Evolutionary conservation across 805 yeast genomes (phyloP), one percentile per base, ranked within the genome.

Genomic region (Metschnikowia orientalis): DNA sequence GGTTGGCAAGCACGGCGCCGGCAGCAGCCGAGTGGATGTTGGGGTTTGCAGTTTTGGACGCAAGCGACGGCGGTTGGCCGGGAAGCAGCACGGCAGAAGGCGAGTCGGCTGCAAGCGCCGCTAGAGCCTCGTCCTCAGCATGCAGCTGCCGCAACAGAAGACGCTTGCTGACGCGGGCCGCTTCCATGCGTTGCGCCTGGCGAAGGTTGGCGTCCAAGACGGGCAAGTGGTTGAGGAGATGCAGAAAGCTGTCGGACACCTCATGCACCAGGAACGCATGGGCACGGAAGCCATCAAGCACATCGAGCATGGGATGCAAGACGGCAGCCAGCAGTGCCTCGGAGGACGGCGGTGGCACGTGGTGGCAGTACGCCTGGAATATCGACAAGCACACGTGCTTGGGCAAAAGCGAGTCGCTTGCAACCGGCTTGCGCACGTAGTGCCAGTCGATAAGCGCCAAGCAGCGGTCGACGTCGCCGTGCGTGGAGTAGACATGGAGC

Each of bases 401-500:
- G 18, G 56, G 52, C 22, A 66, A 40, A 1, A 60, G 61, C 21
- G 32, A 47, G 32, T 61, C 59, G 3, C 71, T 69, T 14, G 38
- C 45, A 26, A 58, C 33, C 2, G 47, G 26, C 20, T 55, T 54
- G 37, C 60, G 65, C 5, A 65, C 37, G 38, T 46, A 61, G 34
- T 61, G 66, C 28, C 62, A 43, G 35, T 67, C 69, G 8, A 67
- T 55, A 9, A 65, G 44, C 5, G 49, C 35, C 7, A 62, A 35
- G 2, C 67, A 54, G 54, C 53, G 57, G 10, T 50, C 30, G 5
- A 63, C 60, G 40, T 67, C 72, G 5, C 72, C 72, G 31, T 57
- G 48, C 4, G 48, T 37, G 2, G 67, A 45, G 8, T 66, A 48
- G 1, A 54, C 45, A 20, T 56, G 61, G 17, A 67, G 52, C 19